Evolutionary conservation across 2,329 filamentous ascomycete genomes (phyloP), one percentile per base, ranked within the genome.

Genomic region (Aspergillus novofumigatus): DNA sequence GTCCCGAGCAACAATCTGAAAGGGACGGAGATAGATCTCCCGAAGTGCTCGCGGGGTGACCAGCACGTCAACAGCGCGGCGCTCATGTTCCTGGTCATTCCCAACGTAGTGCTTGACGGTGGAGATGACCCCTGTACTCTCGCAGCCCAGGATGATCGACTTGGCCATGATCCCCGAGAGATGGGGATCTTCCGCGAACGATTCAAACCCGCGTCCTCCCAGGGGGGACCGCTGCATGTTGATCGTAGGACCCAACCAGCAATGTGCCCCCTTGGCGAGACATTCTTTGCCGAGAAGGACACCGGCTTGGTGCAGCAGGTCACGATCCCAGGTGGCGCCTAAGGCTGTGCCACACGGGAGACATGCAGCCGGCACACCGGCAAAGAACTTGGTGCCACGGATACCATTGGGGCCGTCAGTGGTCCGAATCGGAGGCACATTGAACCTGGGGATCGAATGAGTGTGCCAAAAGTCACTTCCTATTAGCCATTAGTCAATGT

Each of bases 391-490:
- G 49, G 83, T 85, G 52, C 86, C 87, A 61, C 87, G 80, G 35
- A 87, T 82, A 52, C 87, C 87, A 69, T 89, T 89, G 41, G 88
- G 88, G 0, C 87, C 87, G 64, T 90, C 87, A 41, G 84, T 83
- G 49, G 86, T 79, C 50, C 87, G 83, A 32, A 89, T 77, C 0
- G 86, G 84, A 5, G 86, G 86, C 35, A 89, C 79, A 1, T 83
- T 82, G 65, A 86, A 80, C 23, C 83, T 70, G 9, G 83, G 83
- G 6, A 89, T 76, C 14, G 82, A 71, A 62, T 83, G 82, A 35
- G 86, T 87, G 66, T 88, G 85, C 87, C 87, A 90, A 66, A 88
- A 88, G 72, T 89, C 86, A 62, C 82, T 80, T 56, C 85, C 85
- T 82, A 55, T 55, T 51, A 48, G n/a, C 47, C 26, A 28, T 11